A percentile compares a stretch with the other conserved stretches of the same genome.
phyloP scores from a whole-genome alignment of 1,284 basidiomycete species.

The Sanghuangporus baumii region DNA sequence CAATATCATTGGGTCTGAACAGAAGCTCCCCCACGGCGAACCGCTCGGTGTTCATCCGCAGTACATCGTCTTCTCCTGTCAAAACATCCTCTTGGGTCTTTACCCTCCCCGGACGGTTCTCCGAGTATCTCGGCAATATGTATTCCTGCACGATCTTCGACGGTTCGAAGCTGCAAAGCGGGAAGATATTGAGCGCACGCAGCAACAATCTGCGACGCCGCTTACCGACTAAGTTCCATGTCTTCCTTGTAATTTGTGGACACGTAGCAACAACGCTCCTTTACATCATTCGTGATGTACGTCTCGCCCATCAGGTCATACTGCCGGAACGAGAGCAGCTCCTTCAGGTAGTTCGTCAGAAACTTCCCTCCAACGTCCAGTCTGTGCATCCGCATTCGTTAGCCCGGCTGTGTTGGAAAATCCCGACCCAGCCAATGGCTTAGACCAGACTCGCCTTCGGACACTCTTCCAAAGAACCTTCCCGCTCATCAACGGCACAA shows the following conservation, averaged over 20 bases:
- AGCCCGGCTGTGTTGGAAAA: not conserved
- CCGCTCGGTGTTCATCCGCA: slow-evolving; percentile 85
- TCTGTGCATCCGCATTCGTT: slow-evolving; percentile 33
- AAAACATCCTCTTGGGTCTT: slow-evolving; percentile 47
- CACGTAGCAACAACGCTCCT: slow-evolving; percentile 85
- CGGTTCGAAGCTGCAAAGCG: slow-evolving; percentile 39
- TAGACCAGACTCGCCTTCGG: slow-evolving; percentile 54
- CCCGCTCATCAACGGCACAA: slow-evolving; percentile 80
- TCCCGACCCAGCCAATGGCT: not conserved
- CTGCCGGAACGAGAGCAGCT: slow-evolving; percentile 89
- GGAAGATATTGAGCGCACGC: slow-evolving; percentile 4
- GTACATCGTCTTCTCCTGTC: slow-evolving; percentile 67
- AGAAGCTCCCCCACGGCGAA: slow-evolving; percentile 87
- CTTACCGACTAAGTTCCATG: slow-evolving; percentile 76
- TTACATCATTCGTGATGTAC: slow-evolving; percentile 86
- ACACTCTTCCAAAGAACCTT: slow-evolving; percentile 74
- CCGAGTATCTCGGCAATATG: slow-evolving; percentile 82
- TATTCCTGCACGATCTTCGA: slow-evolving; percentile 81
- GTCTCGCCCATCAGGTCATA: slow-evolving; percentile 98
- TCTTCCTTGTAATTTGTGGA: slow-evolving; percentile 69
- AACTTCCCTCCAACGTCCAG: slow-evolving; percentile 93
- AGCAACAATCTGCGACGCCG: slow-evolving; percentile 17
- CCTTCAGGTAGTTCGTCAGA: slow-evolving; percentile 91
- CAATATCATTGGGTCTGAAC: slow-evolving; percentile 86
- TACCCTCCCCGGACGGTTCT: slow-evolving; percentile 64